Percentiles rank a stretch among this genome's conserved stretches.
These are phyloP conservation scores for Delonix regia DNA, from an alignment of 306 rosid genomes.

Conservation along the genomic window DNA sequence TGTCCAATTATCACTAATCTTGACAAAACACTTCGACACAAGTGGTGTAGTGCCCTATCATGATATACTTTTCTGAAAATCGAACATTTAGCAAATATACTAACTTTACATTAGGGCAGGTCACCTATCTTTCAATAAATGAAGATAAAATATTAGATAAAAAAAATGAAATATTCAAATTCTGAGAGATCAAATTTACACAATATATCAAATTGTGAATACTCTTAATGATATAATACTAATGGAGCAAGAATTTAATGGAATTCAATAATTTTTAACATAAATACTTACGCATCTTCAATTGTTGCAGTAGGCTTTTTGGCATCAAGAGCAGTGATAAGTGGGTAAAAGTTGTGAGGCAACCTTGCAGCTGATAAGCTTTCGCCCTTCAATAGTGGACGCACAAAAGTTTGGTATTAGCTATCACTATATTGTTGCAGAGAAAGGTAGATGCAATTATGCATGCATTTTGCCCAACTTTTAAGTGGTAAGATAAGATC, in stretches of 20 bases:
- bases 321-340: conserved; percentile 61
- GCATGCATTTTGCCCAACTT: background rate
- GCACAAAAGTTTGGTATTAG: background rate
- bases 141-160: background rate
- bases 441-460: background rate
- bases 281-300: conserved; percentile 69
- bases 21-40: background rate
- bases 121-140: background rate
- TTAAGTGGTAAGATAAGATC: background rate
- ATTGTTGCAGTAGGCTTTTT: conserved; percentile 58
- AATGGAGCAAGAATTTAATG: background rate
- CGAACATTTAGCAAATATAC: background rate
- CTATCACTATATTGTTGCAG: background rate
- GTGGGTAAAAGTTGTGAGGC: conserved; percentile 52
- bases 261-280: background rate
- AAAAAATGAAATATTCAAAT: background rate
- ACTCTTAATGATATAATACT: background rate
- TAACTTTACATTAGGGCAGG: background rate
- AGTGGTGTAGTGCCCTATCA: background rate
- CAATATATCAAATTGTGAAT: background rate
- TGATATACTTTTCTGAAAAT: background rate
- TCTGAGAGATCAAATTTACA: background rate
- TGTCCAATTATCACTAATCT: background rate
- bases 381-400: conserved; percentile 73
- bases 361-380: conserved; percentile 65